Evolutionary conservation across 2,329 filamentous ascomycete species (phyloP), one percentile per base, ranked within the genome.

Genomic region (Colletotrichum sp.): DNA sequence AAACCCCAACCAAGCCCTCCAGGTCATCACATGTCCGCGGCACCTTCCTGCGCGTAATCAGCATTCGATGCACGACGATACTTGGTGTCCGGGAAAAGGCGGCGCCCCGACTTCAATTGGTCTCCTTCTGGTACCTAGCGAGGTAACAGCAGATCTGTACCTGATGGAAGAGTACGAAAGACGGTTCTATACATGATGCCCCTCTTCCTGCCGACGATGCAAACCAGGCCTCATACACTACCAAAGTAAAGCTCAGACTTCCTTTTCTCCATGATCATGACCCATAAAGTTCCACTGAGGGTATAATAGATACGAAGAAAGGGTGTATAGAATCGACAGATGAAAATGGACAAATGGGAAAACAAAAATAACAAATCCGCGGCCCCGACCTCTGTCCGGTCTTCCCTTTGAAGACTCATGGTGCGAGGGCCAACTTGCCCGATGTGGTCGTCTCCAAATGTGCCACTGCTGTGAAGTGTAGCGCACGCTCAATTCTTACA

Each of bases 301-400:
- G 71, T 72, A 74, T 71, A 75, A 68, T 68, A 75, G 70, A 68
- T 73, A 59, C 64, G 70, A 75, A 68, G 57, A 72, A 75, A 68
- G 27, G 32, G 63, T 63, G 30, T 52, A 64, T 64, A 64, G 19
- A 57, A 67, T 64, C 16, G 61, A 60, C 16, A 68, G 30, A 44
- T 48, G 55, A 63, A 67, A 57, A 64, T 57, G 52, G 22, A 64
- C 34, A 66, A 72, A 64, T 39, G 30, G 16, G 60, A 57, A 27
- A 64, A 61, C 60, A 66, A 22, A n/a, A n/a, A 48, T n/a, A n/a
- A 22, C 19, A 48, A 44, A 48, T 48, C 8, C 39, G 39, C 39
- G 13, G 32, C 12, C 59, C 4, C 27, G 28, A 28, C 39, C 34
- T 32, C 9, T 13, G 39, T 66, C 63, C 44, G 16, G 12, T 61